Evolutionary conservation across 768 basidiomycete genomes (phyloP).

Genomic region (Leccinum subtestaceum): DNA sequence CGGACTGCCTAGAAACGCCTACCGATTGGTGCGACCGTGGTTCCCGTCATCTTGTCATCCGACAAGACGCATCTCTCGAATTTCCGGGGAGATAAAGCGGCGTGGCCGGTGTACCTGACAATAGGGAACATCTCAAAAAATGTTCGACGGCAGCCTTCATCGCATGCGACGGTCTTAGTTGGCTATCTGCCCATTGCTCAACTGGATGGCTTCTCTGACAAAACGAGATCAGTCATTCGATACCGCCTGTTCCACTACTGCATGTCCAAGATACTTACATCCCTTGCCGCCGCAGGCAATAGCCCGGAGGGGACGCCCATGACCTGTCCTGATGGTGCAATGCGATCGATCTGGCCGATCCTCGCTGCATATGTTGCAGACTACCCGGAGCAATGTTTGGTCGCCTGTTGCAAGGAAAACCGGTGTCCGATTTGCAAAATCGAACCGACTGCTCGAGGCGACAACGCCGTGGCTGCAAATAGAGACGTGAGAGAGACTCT

Average conservation of each 20-base stretch:
- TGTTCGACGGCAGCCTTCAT: too few relatives aligned
- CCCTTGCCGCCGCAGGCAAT: slow-evolving; percentile 8
- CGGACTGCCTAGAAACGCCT: too few relatives aligned
- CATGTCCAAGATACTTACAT: slow-evolving; percentile 11
- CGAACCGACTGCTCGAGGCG: not conserved
- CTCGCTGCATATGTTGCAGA: not conserved
- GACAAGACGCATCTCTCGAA: too few relatives aligned
- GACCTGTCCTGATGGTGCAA: slow-evolving; percentile 3
- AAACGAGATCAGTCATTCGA: slow-evolving; percentile 5
- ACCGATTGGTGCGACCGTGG: too few relatives aligned
- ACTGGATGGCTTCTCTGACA: slow-evolving; percentile 28
- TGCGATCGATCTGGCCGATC: not conserved
- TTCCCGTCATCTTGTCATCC: too few relatives aligned
- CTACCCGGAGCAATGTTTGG: not conserved
- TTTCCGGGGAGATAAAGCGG: too few relatives aligned
- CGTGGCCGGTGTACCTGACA: too few relatives aligned
- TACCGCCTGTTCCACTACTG: slow-evolving; percentile 37
- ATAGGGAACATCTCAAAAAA: too few relatives aligned
- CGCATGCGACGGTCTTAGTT: slow-evolving; percentile 20
- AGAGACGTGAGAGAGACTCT: not conserved
- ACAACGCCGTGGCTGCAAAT: not conserved
- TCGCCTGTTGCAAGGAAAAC: slow-evolving; percentile 6
- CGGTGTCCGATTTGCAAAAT: slow-evolving; percentile 7
- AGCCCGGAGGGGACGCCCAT: slow-evolving; percentile 6
- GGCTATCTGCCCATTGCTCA: slow-evolving; percentile 35